Evolutionary conservation across 164 flowering plant genomes (phyloP).

Genomic region (Berberis vulgaris): DNA sequence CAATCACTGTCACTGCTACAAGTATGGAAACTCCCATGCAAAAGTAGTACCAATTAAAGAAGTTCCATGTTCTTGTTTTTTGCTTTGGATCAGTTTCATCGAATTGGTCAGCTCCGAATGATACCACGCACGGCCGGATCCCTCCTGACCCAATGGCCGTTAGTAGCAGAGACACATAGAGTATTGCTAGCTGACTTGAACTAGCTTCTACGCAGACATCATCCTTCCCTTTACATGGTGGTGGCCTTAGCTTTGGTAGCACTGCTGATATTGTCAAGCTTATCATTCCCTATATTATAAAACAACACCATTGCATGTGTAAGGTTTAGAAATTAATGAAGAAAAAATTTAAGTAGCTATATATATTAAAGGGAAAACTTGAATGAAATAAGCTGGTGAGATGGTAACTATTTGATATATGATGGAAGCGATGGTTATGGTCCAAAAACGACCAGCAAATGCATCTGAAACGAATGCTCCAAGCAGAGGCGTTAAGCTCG

Average conservation of each 20-base stretch:
- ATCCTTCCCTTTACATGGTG: slow-evolving; percentile 7
- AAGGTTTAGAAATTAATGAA: too few species aligned
- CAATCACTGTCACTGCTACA: slow-evolving; percentile 11
- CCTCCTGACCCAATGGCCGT: slow-evolving; percentile 17
- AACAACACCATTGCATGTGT: too few species aligned
- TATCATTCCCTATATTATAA: slow-evolving; percentile 13
- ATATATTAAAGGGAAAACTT: too few species aligned
- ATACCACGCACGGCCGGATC: slow-evolving; percentile 13
- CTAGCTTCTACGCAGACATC: slow-evolving; percentile 11
- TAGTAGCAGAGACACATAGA: slow-evolving; percentile 10
- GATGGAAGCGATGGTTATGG: slow-evolving; percentile 69
- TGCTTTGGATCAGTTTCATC: slow-evolving; percentile 10
- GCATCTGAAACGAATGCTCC: slow-evolving; percentile 90
- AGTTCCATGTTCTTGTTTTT: slow-evolving; percentile 11
- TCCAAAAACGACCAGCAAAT: slow-evolving; percentile 85
- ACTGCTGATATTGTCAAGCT: slow-evolving; percentile 15
- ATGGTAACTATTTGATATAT: slow-evolving; percentile 42
- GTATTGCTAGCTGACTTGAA: slow-evolving; percentile 12
- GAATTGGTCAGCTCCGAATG: slow-evolving; percentile 17
- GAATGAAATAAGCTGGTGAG: background rate
- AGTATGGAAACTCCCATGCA: slow-evolving; percentile 12
- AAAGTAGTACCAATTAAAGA: slow-evolving; percentile 18
- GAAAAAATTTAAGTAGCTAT: too few species aligned
- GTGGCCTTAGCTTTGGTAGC: slow-evolving; percentile 17
- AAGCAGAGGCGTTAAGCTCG: slow-evolving; percentile 77